Percentiles rank a stretch among this genome's conserved stretches.
phyloP scores from a whole-genome alignment of 257 asterid genomes.

The Cinchona pubescens region DNA sequence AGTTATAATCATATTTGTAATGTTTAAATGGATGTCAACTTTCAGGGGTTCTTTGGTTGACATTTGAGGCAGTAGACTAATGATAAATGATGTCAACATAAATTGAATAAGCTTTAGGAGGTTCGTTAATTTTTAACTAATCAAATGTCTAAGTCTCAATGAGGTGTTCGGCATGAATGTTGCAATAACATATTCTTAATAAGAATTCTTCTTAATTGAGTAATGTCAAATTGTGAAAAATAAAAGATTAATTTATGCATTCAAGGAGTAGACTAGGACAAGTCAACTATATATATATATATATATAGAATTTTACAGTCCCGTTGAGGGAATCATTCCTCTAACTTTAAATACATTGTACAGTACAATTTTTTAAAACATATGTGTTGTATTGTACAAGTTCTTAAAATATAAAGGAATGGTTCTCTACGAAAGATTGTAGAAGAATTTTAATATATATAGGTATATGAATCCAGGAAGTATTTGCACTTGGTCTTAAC shows the following conservation, averaged over 20 bases:
- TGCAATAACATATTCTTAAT: not conserved
- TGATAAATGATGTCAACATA: not conserved
- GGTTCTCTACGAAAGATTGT: no score
- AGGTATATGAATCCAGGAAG: no score
- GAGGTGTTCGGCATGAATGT: not conserved
- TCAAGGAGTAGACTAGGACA: not conserved
- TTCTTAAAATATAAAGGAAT: no score
- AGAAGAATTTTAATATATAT: no score
- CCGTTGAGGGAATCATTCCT: no score
- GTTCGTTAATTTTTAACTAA: not conserved
- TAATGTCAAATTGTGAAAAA: not conserved
- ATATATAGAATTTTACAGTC: no score
- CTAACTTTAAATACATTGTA: no score
- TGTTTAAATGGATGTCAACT: not conserved
- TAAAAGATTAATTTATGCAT: not conserved
- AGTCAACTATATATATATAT: no score
- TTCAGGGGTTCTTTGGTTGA: not conserved
- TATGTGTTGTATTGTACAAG: no score
- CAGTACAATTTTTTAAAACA: no score
- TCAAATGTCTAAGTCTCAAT: not conserved
- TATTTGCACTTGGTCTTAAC: no score
- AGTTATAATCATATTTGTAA: not conserved
- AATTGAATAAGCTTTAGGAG: not conserved
- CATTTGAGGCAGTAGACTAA: not conserved
- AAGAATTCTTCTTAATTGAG: not conserved